phyloP scores from a whole-genome alignment of 768 basidiomycete genomes.

The Tulasnella sp. region DNA sequence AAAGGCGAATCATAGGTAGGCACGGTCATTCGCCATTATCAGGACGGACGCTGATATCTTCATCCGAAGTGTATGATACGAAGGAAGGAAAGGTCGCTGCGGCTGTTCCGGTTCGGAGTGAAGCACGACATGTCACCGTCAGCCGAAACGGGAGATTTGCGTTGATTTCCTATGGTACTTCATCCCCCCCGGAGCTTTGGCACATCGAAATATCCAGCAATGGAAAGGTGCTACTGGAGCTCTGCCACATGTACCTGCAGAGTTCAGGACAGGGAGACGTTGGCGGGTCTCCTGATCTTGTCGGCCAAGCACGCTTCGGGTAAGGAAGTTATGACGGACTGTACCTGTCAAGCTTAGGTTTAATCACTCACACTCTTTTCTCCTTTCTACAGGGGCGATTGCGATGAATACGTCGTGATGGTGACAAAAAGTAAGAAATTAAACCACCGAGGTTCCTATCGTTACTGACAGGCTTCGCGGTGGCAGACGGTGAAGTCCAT shows the following conservation, averaged over 20 bases:
- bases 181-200: slow-evolving; percentile 79
- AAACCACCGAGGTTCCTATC: neutral
- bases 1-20: slow-evolving; percentile 69
- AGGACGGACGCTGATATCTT: neutral
- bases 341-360: neutral
- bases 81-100: slow-evolving; percentile 67
- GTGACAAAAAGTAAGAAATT: slow-evolving; percentile 59
- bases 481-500: slow-evolving; percentile 69
- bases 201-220: slow-evolving; percentile 59
- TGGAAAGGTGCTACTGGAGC: neutral
- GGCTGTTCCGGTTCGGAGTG: slow-evolving; percentile 71
- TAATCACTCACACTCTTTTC: neutral
- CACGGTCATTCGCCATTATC: neutral
- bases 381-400: slow-evolving; percentile 52
- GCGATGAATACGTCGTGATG: slow-evolving; percentile 77
- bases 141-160: slow-evolving; percentile 63
- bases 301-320: slow-evolving; percentile 84
- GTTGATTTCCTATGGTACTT: slow-evolving; percentile 73
- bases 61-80: slow-evolving; percentile 64
- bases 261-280: slow-evolving; percentile 69
- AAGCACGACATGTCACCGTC: slow-evolving; percentile 70
- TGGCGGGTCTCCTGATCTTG: slow-evolving; percentile 51
- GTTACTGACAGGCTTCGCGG: neutral
- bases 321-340: slow-evolving; percentile 49
- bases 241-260: neutral